Base-by-base conservation (phyloP, 108 stramenopile species). In the Nitzschia palea region DNA sequence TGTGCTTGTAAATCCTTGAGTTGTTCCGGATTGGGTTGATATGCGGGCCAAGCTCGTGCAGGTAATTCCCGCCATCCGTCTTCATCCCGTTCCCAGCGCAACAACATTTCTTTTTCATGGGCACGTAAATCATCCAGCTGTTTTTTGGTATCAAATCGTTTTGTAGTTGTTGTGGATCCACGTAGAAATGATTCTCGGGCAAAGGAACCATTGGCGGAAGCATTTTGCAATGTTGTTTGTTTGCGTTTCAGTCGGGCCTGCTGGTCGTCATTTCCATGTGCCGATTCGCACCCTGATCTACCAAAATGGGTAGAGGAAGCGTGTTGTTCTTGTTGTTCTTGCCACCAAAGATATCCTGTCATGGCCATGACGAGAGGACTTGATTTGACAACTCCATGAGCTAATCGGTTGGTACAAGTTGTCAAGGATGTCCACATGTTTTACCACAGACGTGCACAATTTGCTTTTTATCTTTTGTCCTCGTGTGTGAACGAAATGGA, bases 61-160 rank as follows among this genome's bases (percentile, higher is more conserved):
- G 77, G 77, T 1, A 78, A 48, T 44, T 78, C 60, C 14, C 77
- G 51, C 77, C 77, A 78, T 6, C 77, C 77, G 17, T 78, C 77
- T 67, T 78, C 77, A 37, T 78, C 77, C 25, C 34, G 15, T 55
- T 78, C 65, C 77, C 77, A 78, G 33, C 77, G 64, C 30, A 34
- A 71, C 2, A 78, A 37, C 44, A 71, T 71, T 68, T 71, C 77
- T n/a, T 71, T 30, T 66, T 78, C 31, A 3, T 44, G 53, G 17
- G 40, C 20, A 0, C 77, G 70, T 8, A 78, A 33, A 53, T 78
- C 65, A 10, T 33, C 14, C 18, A 78, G 22, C 37, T 78, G 40
- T 22, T 54, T 27, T 45, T 26, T 25, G 4, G 77, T 78, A 54
- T 66, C 47, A 31, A 55, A 18, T n/a, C 70, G 70, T 28, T 42